Evolutionary conservation across 768 basidiomycete genomes (phyloP).

Genomic region (Kwoniella europaea): DNA sequence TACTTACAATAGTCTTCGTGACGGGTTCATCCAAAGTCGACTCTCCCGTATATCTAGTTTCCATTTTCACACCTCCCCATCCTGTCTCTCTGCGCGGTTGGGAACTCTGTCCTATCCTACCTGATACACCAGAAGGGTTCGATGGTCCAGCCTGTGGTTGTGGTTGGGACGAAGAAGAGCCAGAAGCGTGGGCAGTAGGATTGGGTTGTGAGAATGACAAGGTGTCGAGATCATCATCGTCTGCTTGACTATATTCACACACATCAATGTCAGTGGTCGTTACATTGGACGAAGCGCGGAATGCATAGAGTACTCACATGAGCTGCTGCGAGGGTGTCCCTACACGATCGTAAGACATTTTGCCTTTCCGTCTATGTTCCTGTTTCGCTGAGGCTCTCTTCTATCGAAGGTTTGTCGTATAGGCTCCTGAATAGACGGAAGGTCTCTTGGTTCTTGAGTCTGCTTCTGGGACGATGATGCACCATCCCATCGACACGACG

Average conservation of each 20-base stretch:
- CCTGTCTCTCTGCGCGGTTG: conserved; percentile 34
- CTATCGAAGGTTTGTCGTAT: background rate
- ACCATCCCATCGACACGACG: background rate
- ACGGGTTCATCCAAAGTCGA: conserved; percentile 95
- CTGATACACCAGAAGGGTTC: conserved; percentile 33
- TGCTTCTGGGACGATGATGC: background rate
- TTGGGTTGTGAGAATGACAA: conserved; percentile 52
- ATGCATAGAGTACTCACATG: conserved; percentile 31
- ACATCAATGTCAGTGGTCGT: background rate
- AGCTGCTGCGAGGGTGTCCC: conserved; percentile 32
- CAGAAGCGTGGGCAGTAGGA: background rate
- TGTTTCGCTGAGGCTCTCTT: background rate
- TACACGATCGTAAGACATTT: conserved; percentile 42
- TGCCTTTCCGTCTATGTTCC: background rate
- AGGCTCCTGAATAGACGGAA: too few species aligned
- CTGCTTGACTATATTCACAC: conserved; percentile 49
- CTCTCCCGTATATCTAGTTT: conserved; percentile 81
- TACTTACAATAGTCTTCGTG: conserved; percentile 80
- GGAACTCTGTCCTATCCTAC: conserved; percentile 44
- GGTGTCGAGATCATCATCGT: conserved; percentile 57
- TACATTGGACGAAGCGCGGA: background rate
- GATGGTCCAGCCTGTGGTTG: conserved; percentile 20
- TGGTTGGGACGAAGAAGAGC: conserved; percentile 13
- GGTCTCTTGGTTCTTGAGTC: background rate
- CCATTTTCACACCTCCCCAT: conserved; percentile 79